phyloP scores from a whole-genome alignment of 805 yeast species.

The Nakazawaea siamensis region DNA sequence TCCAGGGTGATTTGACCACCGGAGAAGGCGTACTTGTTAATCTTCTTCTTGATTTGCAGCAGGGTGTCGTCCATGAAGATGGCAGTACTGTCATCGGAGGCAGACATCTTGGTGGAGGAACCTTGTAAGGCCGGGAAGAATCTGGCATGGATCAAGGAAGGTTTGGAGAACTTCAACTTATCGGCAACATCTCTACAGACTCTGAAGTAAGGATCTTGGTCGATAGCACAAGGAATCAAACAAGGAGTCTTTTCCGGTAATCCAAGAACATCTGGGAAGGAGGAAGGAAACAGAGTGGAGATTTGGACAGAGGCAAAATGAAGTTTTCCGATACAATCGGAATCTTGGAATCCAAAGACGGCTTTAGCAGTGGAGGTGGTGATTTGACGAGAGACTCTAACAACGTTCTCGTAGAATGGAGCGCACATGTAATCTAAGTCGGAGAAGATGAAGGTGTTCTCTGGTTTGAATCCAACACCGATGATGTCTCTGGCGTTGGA shows the following conservation, averaged over 20 bases:
- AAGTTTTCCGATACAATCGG: conserved; percentile 88
- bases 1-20: conserved; percentile 88
- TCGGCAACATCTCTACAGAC: conserved; percentile 97
- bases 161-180: conserved; percentile 83
- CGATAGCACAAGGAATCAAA: conserved; percentile 97
- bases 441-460: conserved; percentile 91
- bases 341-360: conserved; percentile 92
- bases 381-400: conserved; percentile 85
- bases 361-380: conserved; percentile 97
- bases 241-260: conserved; percentile 87
- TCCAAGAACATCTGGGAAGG: conserved; percentile 90
- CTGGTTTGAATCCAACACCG: conserved; percentile 89
- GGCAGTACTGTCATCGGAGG: conserved; percentile 83
- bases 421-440: conserved; percentile 92
- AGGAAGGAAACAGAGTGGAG: conserved; percentile 90
- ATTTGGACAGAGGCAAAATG: conserved; percentile 97
- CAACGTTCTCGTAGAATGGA: conserved; percentile 89
- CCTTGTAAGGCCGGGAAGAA: conserved; percentile 99
- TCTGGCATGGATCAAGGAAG: conserved; percentile 85
- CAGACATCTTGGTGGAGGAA: conserved; percentile 93
- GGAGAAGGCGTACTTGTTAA: conserved; percentile 92
- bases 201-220: conserved; percentile 97
- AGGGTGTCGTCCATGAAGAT: conserved; percentile 94
- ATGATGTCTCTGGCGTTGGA: conserved; percentile 91
- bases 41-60: conserved; percentile 85